Conservation (phyloP, 2,329 filamentous ascomycete genomes). For the Cladosporium sp. region DNA sequence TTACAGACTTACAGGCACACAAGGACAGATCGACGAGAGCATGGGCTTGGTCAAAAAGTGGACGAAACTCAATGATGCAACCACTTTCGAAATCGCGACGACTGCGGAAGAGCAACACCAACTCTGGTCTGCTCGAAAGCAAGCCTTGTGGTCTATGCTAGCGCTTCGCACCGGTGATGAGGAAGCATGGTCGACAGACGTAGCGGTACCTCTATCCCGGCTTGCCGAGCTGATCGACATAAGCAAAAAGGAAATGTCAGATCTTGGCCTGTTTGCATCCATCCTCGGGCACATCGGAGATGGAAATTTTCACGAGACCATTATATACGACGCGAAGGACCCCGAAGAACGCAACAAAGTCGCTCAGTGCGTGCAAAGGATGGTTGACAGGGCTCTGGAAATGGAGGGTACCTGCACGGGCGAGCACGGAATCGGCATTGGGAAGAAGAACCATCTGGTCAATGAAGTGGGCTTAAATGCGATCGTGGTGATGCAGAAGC, state of each 20-base stretch:
- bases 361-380: conserved; percentile 76
- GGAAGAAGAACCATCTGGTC: conserved; percentile 77
- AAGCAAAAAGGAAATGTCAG: conserved; percentile 84
- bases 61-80: conserved; percentile 56
- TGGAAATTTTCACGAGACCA: conserved; percentile 90
- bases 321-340: conserved; percentile 75
- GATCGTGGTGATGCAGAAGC: conserved; percentile 75
- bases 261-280: conserved; percentile 79
- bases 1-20: conserved; percentile 62
- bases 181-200: conserved; percentile 59
- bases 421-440: conserved; percentile 78
- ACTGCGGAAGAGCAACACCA: conserved; percentile 50
- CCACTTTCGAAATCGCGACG: conserved; percentile 52
- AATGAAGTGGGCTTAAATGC: conserved; percentile 77
- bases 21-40: conserved; percentile 70
- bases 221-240: conserved; percentile 67
- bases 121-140: conserved; percentile 58
- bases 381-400: conserved; percentile 83
- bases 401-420: conserved; percentile 94
- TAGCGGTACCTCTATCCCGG: conserved; percentile 56
- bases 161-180: conserved; percentile 51
- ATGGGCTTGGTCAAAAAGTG: conserved; percentile 66
- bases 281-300: conserved; percentile 89
- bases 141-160: conserved; percentile 59
- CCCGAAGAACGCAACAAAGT: conserved; percentile 69